Base-by-base conservation (phyloP, 306 rosid genomes). In the Malus orientalis region DNA sequence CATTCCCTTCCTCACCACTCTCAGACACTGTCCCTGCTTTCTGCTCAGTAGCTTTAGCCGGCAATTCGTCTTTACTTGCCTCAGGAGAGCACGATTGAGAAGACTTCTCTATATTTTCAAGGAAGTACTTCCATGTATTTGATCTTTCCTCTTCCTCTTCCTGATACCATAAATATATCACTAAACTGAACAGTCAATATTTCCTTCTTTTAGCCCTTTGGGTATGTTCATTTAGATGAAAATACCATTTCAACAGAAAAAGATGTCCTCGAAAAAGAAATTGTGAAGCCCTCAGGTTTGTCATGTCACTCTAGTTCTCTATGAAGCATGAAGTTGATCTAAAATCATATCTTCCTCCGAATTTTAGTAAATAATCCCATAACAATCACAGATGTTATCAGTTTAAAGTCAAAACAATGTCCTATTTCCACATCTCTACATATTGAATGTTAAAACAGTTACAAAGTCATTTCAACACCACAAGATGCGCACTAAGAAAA, bases 121-220 rank as follows among this genome's bases (percentile, higher is more conserved):
- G 89, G 80, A 92, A 95, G 82, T 80, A 73, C 69, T 74, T 86
- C 99, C 99, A 92, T 81, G 87, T 88, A 75, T 74, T 66, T 55
- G 90, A 84, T 81, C 97, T 89, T 83, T 95, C 99, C 23, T 63
- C 86, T 81, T 95, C 99, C 87, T 95, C 99, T 86, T 92, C 88
- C 99, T 92, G 86, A 74, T 73, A 84, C 32, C 87, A 80, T 58
- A 33, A 81, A 84, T 53, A 70, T 67, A 70, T 75, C 68, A 61
- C 67, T 55, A 74, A 84, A 70, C 74, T 49, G 67, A 55, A 45
- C 36, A 49, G 10, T 38, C 51, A 58, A 68, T 38, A 63, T 27
- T 66, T 22, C 40, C 66, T 53, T 66, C 55, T 23, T 67, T 4
- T 38, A 36, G 25, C 25, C 51, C 55, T 33, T 66, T 23, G 66